These are phyloP conservation scores for Pichia norvegensis DNA, from an alignment of 1,139 yeast genomes.

Conservation along the genomic window DNA sequence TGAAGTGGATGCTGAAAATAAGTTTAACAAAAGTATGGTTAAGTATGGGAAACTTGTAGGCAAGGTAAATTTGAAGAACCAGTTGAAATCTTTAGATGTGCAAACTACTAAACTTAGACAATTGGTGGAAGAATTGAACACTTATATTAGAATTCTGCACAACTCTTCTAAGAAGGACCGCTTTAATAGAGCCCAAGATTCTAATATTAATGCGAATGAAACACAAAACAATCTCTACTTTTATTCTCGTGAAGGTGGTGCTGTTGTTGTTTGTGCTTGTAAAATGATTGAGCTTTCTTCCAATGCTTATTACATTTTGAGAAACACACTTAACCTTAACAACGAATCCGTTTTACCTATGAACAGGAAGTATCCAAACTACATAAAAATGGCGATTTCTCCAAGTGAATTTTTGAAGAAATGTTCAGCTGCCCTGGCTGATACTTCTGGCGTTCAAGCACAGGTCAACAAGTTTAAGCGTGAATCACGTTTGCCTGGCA, in stretches of 20 bases:
- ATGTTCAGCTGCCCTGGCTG: slow-evolving; percentile 57
- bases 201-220: background rate
- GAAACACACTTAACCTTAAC: slow-evolving; percentile 35
- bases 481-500: slow-evolving; percentile 4
- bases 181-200: slow-evolving; percentile 12
- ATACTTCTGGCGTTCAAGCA: slow-evolving; percentile 30
- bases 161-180: slow-evolving; percentile 21
- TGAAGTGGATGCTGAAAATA: slow-evolving; percentile 9
- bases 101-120: slow-evolving; percentile 31
- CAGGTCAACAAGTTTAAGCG: slow-evolving; percentile 21
- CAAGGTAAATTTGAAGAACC: slow-evolving; percentile 9
- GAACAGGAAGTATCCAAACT: slow-evolving; percentile 69
- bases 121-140: slow-evolving; percentile 57
- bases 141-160: slow-evolving; percentile 56
- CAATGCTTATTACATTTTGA: slow-evolving; percentile 33
- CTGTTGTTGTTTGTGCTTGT: slow-evolving; percentile 52
- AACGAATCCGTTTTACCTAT: slow-evolving; percentile 68
- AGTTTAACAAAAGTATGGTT: slow-evolving; percentile 1
- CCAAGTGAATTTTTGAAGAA: slow-evolving; percentile 54
- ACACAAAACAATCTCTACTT: slow-evolving; percentile 32
- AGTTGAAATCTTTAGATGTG: slow-evolving; percentile 19
- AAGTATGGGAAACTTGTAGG: slow-evolving; percentile 8
- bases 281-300: slow-evolving; percentile 56
- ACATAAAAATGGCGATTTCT: slow-evolving; percentile 47
- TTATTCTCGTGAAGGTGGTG: slow-evolving; percentile 61